Percentiles rank a stretch among this genome's conserved stretches.
These are phyloP conservation scores for Aspergillus cavernicola DNA, from an alignment of 495 filamentous ascomycete species.

Conservation along the genomic window DNA sequence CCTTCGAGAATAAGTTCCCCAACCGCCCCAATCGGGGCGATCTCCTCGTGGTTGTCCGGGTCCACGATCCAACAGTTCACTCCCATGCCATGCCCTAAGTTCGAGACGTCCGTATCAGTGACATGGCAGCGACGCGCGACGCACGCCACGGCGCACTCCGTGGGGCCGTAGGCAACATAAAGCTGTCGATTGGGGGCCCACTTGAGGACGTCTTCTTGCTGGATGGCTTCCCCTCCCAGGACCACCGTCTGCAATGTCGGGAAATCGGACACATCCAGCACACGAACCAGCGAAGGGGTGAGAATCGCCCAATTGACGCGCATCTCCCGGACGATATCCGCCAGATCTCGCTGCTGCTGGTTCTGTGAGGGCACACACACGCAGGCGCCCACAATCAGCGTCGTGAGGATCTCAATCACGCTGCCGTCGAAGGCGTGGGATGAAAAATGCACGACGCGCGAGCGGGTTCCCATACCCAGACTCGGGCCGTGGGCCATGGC, in stretches of 20 bases:
- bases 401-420: neutral
- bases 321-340: neutral
- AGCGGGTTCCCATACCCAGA: neutral
- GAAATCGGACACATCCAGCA: neutral
- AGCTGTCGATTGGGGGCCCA: neutral
- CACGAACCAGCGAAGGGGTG: neutral
- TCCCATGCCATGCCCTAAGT: neutral
- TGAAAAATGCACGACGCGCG: neutral
- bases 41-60: neutral
- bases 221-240: neutral
- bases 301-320: neutral
- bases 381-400: neutral
- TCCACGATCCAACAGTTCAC: neutral
- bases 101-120: neutral
- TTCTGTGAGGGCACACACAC: neutral
- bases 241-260: neutral
- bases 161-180: neutral
- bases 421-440: neutral
- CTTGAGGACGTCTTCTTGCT: neutral
- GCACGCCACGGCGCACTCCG: neutral
- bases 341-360: neutral
- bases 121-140: neutral
- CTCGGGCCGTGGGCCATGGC: neutral
- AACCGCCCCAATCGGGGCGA: neutral
- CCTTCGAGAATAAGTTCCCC: neutral